Evolutionary conservation across 495 filamentous ascomycete species (phyloP), one percentile per base, ranked within the genome.

Genomic region (Collariella sp.): DNA sequence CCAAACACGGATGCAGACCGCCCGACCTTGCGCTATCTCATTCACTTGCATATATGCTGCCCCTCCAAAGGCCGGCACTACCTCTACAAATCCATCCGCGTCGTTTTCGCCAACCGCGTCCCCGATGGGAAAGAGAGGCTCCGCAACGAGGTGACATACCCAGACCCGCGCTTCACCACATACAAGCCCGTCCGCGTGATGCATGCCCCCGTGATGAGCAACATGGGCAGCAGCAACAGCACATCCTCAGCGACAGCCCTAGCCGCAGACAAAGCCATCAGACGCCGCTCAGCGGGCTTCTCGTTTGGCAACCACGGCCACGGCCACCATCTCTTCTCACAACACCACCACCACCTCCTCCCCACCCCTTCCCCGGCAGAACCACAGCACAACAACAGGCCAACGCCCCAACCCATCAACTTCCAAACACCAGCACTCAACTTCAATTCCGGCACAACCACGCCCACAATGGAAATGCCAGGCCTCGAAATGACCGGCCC

Each of bases 61-160:
- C 84, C 91, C 9, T 83, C 83, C 2, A 83, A 81, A 47, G 89
- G 89, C 33, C 84, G 91, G 46, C 94, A 83, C 68, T 99, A 87
- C 59, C 73, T 99, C 2, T 89, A 97, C 73, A 94, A 91, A 62
- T 87, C 79, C 53, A 87, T 97, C 54, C 82, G 93, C 29, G 89
- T 99, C 42, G 93, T 99, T 2, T 99, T 99, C 68, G 93, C 93
- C 49, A 99, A 99, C 67, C 83, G 93, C 24, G 94, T 96, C 3
- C 93, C 94, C 0, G 93, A 99, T 63, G 93, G 90, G 24, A 96
- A 97, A 65, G 93, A 97, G 71, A 88, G 83, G 52, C 76, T 99
- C 38, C 82, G 85, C 7, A 96, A 94, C 63, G 93, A 99, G 64
- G 86, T 91, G 26, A 87, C 94, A 48, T 74, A 86, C 46, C 91